Conservation (phyloP, 371 early-diverging fungal genomes). For the Phascolomyces articulosus region DNA sequence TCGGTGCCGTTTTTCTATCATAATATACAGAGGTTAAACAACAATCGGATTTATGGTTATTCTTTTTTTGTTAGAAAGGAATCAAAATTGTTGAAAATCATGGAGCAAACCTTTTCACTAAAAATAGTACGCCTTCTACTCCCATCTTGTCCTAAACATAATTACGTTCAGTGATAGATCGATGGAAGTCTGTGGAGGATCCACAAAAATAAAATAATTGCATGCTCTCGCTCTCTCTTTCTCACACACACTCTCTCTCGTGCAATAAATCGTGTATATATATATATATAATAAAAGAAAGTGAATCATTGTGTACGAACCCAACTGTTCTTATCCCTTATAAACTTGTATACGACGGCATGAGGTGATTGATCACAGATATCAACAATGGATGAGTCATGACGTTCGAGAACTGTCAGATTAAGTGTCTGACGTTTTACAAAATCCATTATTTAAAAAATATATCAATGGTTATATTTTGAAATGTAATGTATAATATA, state of each 20-base stretch:
- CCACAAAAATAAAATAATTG: no score
- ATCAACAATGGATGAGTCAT: slow-evolving; percentile 67
- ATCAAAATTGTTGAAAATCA: neutral
- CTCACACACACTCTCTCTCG: no score
- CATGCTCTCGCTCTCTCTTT: slow-evolving; percentile 29
- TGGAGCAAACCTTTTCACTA: slow-evolving; percentile 48
- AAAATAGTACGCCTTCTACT: slow-evolving; percentile 70
- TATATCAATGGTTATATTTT: neutral
- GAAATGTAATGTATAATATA: neutral
- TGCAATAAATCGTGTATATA: no score
- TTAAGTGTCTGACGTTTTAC: slow-evolving; percentile 45
- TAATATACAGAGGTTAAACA: no score
- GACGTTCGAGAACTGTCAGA: slow-evolving; percentile 71
- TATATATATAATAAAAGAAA: neutral
- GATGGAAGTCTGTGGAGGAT: no score
- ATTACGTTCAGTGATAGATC: no score
- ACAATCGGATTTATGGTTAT: no score
- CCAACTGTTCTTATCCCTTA: slow-evolving; percentile 65
- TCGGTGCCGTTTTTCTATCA: slow-evolving; percentile 43
- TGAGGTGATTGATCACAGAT: slow-evolving; percentile 76
- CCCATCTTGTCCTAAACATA: slow-evolving; percentile 61
- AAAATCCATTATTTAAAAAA: slow-evolving; percentile 1
- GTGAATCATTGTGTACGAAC: slow-evolving; percentile 35
- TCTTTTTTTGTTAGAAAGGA: neutral
- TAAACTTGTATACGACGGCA: slow-evolving; percentile 83